phyloP scores from a whole-genome alignment of 1,284 basidiomycete species.

The Puccinia horiana region DNA sequence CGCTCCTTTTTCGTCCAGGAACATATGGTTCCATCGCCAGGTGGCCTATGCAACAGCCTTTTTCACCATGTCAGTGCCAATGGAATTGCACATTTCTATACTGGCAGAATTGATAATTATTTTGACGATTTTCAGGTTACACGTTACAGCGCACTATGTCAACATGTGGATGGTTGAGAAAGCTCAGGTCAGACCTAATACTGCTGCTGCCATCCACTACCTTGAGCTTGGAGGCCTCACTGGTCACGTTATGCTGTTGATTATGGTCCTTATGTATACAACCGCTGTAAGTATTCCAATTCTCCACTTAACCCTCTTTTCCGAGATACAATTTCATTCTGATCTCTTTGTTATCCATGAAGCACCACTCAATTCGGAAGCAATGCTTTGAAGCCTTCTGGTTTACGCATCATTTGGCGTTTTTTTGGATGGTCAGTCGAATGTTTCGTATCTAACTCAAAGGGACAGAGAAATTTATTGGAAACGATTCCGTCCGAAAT shows the following conservation, averaged over 20 bases:
- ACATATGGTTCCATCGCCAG: constrained; percentile 48
- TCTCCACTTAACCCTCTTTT: neutral
- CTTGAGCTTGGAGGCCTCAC: constrained; percentile 69
- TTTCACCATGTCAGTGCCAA: constrained; percentile 27
- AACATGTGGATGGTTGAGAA: constrained; percentile 48
- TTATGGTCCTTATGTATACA: constrained; percentile 73
- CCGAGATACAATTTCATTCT: neutral
- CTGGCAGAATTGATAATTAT: neutral
- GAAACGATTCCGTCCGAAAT: neutral
- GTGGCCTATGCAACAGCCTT: constrained; percentile 41
- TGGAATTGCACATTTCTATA: neutral
- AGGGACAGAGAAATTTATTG: too few relatives aligned
- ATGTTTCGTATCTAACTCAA: neutral
- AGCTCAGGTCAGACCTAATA: constrained; percentile 47
- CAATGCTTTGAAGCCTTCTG: constrained; percentile 90
- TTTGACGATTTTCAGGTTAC: constrained; percentile 15
- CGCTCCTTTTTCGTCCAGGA: constrained; percentile 8
- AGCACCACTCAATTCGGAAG: constrained; percentile 75
- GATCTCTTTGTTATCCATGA: constrained; percentile 62
- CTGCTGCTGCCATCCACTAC: constrained; percentile 45
- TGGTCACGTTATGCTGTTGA: constrained; percentile 68
- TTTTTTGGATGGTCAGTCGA: constrained; percentile 76
- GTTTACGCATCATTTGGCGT: constrained; percentile 87
- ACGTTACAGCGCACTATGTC: constrained; percentile 47
- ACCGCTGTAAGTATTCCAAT: constrained; percentile 50